phyloP scores from a whole-genome alignment of 108 stramenopile genomes.

The Cyclotella atomus region DNA sequence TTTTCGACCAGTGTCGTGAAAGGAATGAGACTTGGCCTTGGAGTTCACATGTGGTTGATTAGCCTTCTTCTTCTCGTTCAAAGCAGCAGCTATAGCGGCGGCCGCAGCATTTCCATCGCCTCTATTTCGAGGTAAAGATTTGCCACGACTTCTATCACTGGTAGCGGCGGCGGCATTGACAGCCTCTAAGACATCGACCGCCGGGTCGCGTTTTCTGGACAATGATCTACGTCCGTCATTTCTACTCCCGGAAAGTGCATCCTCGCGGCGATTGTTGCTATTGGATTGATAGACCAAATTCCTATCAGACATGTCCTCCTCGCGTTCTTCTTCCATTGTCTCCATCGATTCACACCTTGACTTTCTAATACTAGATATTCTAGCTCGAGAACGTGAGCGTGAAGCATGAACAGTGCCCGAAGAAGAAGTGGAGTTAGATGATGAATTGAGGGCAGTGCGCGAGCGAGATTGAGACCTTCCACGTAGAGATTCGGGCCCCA shows the following conservation, averaged over 20 bases:
- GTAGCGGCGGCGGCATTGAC: not conserved
- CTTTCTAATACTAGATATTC: not conserved
- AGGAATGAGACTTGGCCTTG: not conserved
- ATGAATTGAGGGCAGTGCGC: no score
- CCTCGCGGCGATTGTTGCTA: not conserved
- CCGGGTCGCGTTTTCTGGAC: not conserved
- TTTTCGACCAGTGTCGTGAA: no score
- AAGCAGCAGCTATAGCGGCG: conserved; percentile 3
- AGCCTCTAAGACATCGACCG: conserved; percentile 1
- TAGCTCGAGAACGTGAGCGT: not conserved
- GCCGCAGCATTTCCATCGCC: not conserved
- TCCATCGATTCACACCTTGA: conserved; percentile 3
- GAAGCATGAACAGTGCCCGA: not conserved
- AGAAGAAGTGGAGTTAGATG: not conserved
- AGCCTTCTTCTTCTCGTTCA: not conserved
- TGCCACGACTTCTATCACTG: not conserved
- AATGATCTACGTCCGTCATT: not conserved
- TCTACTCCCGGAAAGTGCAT: not conserved
- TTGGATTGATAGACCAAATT: not conserved
- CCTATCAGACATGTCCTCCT: conserved; percentile 9
- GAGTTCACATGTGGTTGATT: not conserved
- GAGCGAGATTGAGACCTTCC: conserved; percentile 5
- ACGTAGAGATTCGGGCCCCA: not conserved
- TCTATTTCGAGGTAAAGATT: not conserved
- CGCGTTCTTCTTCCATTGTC: conserved; percentile 14